phyloP scores from a whole-genome alignment of 164 flowering plant species.

The Aristolochia californica region DNA sequence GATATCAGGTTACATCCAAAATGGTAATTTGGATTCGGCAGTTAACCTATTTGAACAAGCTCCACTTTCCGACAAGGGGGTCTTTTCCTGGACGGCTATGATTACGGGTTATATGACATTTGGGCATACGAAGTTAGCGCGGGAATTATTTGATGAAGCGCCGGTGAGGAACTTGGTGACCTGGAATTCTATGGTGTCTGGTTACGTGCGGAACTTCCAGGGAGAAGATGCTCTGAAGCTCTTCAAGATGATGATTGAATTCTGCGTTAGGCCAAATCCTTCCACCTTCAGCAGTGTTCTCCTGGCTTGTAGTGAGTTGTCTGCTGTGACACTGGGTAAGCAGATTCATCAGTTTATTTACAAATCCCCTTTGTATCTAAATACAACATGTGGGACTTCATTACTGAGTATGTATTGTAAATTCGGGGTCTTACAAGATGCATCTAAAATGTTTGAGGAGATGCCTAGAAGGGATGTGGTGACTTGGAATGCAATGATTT shows the following conservation, averaged over 20 bases:
- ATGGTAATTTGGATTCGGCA: slow-evolving; percentile 14
- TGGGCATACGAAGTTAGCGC: slow-evolving; percentile 10
- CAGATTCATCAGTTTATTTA: slow-evolving; percentile 17
- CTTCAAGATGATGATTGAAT: slow-evolving; percentile 14
- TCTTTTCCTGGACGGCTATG: slow-evolving; percentile 24
- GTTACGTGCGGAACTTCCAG: slow-evolving; percentile 16
- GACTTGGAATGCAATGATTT: slow-evolving; percentile 27
- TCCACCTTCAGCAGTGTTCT: slow-evolving; percentile 20
- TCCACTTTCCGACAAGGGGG: slow-evolving; percentile 13
- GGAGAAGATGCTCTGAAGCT: slow-evolving; percentile 20
- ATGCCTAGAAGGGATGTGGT: slow-evolving; percentile 16
- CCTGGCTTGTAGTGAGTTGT: slow-evolving; percentile 18
- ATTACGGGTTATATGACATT: slow-evolving; percentile 21
- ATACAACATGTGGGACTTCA: slow-evolving; percentile 16
- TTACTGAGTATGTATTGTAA: slow-evolving; percentile 26
- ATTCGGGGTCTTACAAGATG: slow-evolving; percentile 22
- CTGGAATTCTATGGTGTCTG: slow-evolving; percentile 27
- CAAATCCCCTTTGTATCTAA: slow-evolving; percentile 11
- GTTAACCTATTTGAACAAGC: slow-evolving; percentile 11
- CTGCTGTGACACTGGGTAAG: slow-evolving; percentile 19
- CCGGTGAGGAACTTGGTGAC: slow-evolving; percentile 20
- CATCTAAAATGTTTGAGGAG: slow-evolving; percentile 11
- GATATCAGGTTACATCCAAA: slow-evolving; percentile 19
- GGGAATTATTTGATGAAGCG: slow-evolving; percentile 13
- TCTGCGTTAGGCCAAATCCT: slow-evolving; percentile 11